Evolutionary conservation across 2,329 filamentous ascomycete genomes (phyloP).

Genomic region (Colletotrichum acutatum): DNA sequence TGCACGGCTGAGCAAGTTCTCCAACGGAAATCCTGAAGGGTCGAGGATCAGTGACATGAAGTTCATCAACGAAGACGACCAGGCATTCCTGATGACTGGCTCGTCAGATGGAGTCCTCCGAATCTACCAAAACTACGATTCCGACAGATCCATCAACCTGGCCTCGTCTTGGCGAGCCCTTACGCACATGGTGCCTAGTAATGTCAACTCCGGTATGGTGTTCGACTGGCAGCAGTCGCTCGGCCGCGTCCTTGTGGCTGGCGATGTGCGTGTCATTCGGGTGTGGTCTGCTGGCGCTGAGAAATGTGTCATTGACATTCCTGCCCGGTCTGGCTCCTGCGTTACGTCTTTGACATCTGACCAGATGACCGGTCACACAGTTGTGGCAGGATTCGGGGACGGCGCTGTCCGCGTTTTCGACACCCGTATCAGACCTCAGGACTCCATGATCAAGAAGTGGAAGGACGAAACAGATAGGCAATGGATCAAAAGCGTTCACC

Average conservation of each 20-base stretch:
- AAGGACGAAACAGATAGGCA: constrained; percentile 86
- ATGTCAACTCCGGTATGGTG: constrained; percentile 93
- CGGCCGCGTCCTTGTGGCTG: constrained; percentile 92
- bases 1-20: constrained; percentile 83
- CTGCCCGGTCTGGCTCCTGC: constrained; percentile 92
- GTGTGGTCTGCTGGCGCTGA: constrained; percentile 97
- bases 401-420: constrained; percentile 96
- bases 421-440: constrained; percentile 82
- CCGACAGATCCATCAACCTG: constrained; percentile 79
- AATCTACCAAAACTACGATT: constrained; percentile 92
- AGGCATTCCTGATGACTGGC: constrained; percentile 92
- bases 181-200: constrained; percentile 93
- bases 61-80: constrained; percentile 98
- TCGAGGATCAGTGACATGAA: constrained; percentile 95
- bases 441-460: constrained; percentile 96
- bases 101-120: constrained; percentile 95
- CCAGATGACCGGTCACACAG: constrained; percentile 96
- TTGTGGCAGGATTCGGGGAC: constrained; percentile 96
- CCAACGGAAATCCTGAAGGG: constrained; percentile 90
- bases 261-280: constrained; percentile 93
- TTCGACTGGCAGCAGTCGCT: constrained; percentile 99
- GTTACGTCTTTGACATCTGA: constrained; percentile 97
- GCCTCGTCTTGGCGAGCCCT: constrained; percentile 92
- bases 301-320: constrained; percentile 92
- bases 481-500: constrained; percentile 96